Percentiles rank a stretch among this genome's conserved stretches.
phyloP scores from a whole-genome alignment of 2,329 filamentous ascomycete genomes.

The Fusarium compactum region DNA sequence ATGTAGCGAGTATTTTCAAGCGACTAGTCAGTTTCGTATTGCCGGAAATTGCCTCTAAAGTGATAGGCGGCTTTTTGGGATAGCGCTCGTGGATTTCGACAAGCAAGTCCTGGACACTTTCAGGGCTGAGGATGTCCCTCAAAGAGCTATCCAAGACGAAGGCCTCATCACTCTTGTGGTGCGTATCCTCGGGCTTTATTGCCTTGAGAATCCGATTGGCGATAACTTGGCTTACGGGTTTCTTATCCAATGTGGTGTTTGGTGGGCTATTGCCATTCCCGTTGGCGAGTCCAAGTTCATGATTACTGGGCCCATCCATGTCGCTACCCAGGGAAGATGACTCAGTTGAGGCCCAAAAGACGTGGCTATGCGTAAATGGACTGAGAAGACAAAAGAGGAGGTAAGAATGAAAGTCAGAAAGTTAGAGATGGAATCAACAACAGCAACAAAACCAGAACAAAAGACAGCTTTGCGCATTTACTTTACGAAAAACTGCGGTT shows the following conservation, averaged over 20 bases:
- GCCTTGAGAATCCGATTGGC: neutral
- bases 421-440: neutral
- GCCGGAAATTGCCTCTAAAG: neutral
- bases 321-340: neutral
- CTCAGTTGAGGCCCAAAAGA: neutral
- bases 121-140: neutral
- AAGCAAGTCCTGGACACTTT: neutral
- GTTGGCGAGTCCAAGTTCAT: too few species aligned
- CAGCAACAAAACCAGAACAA: neutral
- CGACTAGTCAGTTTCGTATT: neutral
- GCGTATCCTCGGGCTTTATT: neutral
- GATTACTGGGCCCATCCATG: neutral
- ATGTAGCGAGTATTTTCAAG: neutral
- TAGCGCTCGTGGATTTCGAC: neutral
- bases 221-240: neutral
- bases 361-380: neutral
- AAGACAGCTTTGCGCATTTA: neutral
- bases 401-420: too few species aligned
- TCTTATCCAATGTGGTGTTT: too few species aligned
- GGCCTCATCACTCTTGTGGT: neutral
- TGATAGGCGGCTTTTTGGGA: too few species aligned
- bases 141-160: neutral
- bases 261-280: too few species aligned
- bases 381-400: neutral
- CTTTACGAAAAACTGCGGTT: neutral